phyloP scores from a whole-genome alignment of 345 rosid species.

The Psidium friedrichsthalianum region DNA sequence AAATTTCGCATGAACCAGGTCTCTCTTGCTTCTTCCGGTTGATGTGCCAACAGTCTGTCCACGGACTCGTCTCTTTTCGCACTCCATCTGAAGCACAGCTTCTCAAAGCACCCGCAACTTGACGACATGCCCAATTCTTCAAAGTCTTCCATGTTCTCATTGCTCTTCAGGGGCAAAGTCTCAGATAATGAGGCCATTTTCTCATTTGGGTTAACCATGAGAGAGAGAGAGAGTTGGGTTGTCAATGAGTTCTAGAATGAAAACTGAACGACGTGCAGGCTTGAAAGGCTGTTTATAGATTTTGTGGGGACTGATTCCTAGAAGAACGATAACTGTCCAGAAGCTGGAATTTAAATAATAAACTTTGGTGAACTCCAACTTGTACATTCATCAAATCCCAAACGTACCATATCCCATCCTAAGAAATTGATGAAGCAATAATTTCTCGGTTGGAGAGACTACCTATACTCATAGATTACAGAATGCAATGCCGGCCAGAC shows the following conservation, averaged over 20 bases:
- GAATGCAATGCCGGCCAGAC: neutral
- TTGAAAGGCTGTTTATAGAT: neutral
- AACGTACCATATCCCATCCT: too few relatives aligned
- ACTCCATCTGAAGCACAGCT: constrained; percentile 6
- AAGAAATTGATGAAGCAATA: neutral
- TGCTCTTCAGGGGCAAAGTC: neutral
- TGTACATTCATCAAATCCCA: neutral
- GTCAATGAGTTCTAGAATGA: neutral
- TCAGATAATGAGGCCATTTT: neutral
- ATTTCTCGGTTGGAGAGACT: neutral
- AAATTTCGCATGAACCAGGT: constrained; percentile 20
- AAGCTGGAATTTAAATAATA: neutral
- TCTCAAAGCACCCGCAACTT: constrained; percentile 29
- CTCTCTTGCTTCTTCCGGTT: constrained; percentile 7
- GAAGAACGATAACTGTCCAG: neutral
- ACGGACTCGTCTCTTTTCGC: neutral
- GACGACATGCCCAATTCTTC: constrained; percentile 8
- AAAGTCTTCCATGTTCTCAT: constrained; percentile 10
- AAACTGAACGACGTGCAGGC: neutral
- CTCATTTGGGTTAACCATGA: neutral
- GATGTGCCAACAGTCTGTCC: constrained; percentile 1
- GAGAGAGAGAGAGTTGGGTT: neutral
- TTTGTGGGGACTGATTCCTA: neutral
- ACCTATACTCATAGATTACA: neutral
- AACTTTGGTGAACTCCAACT: neutral